Conservation (phyloP, 1,284 basidiomycete species). For the Trametes pubescens region DNA sequence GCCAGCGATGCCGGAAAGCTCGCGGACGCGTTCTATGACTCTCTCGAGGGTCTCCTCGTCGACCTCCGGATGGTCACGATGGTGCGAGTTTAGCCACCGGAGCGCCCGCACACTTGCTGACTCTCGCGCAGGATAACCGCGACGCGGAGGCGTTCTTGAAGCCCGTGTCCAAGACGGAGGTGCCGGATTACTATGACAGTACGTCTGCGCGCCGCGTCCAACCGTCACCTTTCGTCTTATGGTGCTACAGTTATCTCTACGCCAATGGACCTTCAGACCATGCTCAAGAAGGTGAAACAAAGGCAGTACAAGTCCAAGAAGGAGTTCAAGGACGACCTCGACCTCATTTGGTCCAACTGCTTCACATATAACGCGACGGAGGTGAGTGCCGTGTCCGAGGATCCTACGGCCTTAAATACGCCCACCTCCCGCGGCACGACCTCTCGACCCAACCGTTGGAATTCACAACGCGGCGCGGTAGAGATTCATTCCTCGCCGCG, state of each 20-base stretch:
- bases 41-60: constrained; percentile 84
- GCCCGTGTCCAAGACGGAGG: constrained; percentile 87
- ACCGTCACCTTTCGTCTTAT: constrained; percentile 15
- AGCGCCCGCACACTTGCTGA: constrained; percentile 26
- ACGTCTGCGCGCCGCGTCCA: constrained; percentile 36
- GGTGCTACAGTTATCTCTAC: constrained; percentile 75
- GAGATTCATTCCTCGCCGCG: not conserved
- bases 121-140: constrained; percentile 71
- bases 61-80: constrained; percentile 85
- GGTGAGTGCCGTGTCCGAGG: constrained; percentile 50
- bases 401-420: not conserved
- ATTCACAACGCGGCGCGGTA: not conserved
- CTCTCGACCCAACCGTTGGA: constrained; percentile 9
- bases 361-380: constrained; percentile 91
- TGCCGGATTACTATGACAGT: constrained; percentile 92
- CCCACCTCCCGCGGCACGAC: constrained; percentile 2
- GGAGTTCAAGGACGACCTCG: constrained; percentile 93
- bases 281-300: constrained; percentile 91
- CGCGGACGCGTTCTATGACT: constrained; percentile 91
- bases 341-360: constrained; percentile 98
- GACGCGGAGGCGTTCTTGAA: constrained; percentile 91
- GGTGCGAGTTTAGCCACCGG: constrained; percentile 50
- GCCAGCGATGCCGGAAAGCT: constrained; percentile 72
- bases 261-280: constrained; percentile 95
- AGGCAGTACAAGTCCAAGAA: constrained; percentile 93